A percentile compares a stretch with the other conserved stretches of the same genome.
phyloP scores from a whole-genome alignment of 2,329 filamentous ascomycete genomes.

The Nigrospora sphaerica region DNA sequence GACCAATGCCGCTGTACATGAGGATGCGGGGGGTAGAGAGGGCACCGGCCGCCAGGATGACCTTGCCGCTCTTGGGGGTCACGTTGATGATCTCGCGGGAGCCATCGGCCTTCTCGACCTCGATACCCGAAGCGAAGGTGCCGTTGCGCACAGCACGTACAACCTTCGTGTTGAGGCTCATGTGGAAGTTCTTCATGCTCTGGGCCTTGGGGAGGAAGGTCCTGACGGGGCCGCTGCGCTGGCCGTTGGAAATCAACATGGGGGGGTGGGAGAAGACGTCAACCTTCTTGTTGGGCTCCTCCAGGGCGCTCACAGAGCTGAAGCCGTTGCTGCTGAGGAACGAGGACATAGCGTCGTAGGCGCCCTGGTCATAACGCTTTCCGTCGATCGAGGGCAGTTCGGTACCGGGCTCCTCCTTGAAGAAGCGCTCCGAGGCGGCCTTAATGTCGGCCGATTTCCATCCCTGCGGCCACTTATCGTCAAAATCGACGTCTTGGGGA shows the following conservation, averaged over 20 bases:
- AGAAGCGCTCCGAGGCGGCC: conserved; percentile 17
- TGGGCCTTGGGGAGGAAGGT: conserved; percentile 11
- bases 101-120: conserved; percentile 40
- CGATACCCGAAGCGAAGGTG: conserved; percentile 43
- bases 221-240: conserved; percentile 10
- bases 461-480: conserved; percentile 20
- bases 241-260: conserved; percentile 33
- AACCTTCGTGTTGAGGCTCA: conserved; percentile 12
- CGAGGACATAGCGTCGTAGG: conserved; percentile 8
- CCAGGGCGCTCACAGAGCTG: conserved; percentile 5
- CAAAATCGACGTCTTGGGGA: conserved; percentile 22
- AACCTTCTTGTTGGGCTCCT: conserved; percentile 9
- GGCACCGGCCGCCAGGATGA: conserved; percentile 48
- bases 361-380: conserved; percentile 9
- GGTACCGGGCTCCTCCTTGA: conserved; percentile 18
- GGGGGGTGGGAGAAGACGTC: conserved; percentile 35
- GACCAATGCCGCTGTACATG: conserved; percentile 50
- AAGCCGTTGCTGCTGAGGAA: conserved; percentile 9
- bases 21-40: conserved; percentile 50
- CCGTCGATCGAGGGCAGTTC: conserved; percentile 17
- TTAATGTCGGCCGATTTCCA: conserved; percentile 20
- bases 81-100: conserved; percentile 43
- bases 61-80: conserved; percentile 41
- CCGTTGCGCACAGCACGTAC: conserved; percentile 20
- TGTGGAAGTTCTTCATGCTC: conserved; percentile 8